Conservation (phyloP, 257 asterid genomes). For the Voacanga thouarsii region DNA sequence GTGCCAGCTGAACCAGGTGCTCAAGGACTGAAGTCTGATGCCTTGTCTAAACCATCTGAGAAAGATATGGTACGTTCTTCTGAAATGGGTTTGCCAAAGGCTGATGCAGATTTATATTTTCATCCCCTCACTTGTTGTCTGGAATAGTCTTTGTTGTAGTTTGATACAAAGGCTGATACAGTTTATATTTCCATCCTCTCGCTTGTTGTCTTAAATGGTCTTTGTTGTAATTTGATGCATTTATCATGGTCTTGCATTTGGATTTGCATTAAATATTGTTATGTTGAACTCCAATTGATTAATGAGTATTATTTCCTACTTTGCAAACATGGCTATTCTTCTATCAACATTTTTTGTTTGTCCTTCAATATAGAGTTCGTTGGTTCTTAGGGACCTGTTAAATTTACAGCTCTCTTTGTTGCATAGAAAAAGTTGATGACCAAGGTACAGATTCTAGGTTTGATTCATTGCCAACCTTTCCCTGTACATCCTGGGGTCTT, state of each 20-base stretch:
- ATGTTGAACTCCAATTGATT: background rate
- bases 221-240: background rate
- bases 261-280: background rate
- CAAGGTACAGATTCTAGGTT: background rate
- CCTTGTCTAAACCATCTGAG: slow-evolving; percentile 35
- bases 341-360: background rate
- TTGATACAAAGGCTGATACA: no score
- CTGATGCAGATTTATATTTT: background rate
- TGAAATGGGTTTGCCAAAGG: background rate
- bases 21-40: slow-evolving; percentile 43
- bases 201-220: no score
- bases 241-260: background rate
- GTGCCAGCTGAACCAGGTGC: slow-evolving; percentile 47
- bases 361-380: background rate
- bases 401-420: background rate
- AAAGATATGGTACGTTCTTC: slow-evolving; percentile 46
- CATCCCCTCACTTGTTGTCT: background rate
- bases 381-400: background rate
- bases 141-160: background rate
- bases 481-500: background rate
- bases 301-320: background rate
- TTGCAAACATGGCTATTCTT: background rate
- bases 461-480: background rate
- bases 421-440: background rate
- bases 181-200: background rate